These are phyloP conservation scores for Tulasnella sp. DNA, from an alignment of 768 basidiomycete species.

Conservation along the genomic window DNA sequence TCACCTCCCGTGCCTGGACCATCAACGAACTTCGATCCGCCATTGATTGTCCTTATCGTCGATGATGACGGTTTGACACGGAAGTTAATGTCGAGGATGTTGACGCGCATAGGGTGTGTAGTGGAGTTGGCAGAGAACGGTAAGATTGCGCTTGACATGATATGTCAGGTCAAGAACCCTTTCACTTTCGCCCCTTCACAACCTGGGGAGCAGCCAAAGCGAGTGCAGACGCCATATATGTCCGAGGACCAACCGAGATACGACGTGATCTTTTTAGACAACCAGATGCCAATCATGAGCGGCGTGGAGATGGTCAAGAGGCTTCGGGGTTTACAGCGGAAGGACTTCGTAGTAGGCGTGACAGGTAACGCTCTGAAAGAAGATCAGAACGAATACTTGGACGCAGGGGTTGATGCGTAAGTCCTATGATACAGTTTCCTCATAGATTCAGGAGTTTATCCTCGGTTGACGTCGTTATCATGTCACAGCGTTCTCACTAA, in stretches of 20 bases:
- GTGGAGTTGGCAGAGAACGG: conserved; percentile 26
- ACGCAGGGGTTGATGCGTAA: conserved; percentile 22
- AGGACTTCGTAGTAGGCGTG: conserved; percentile 25
- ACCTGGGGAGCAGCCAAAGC: neutral
- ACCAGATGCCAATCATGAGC: conserved; percentile 22
- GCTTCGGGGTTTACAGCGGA: conserved; percentile 20
- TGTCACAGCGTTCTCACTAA: conserved; percentile 17
- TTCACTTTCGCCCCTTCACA: neutral
- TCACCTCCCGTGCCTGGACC: neutral
- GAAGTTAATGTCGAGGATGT: conserved; percentile 26
- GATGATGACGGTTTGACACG: conserved; percentile 28
- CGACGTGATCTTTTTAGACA: conserved; percentile 26
- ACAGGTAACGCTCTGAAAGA: conserved; percentile 25
- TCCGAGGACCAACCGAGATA: conserved; percentile 18
- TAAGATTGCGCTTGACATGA: conserved; percentile 22
- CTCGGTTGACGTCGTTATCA: neutral
- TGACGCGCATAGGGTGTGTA: conserved; percentile 24
- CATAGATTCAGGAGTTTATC: neutral
- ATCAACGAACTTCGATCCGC: neutral
- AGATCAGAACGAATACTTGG: conserved; percentile 23
- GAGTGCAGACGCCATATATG: conserved; percentile 6
- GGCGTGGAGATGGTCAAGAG: conserved; percentile 23
- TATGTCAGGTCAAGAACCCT: conserved; percentile 12
- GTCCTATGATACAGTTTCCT: neutral
- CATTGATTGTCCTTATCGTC: conserved; percentile 21